These are phyloP conservation scores for Pyrus hybrid DNA, from an alignment of 331 rosid species.

Conservation along the genomic window DNA sequence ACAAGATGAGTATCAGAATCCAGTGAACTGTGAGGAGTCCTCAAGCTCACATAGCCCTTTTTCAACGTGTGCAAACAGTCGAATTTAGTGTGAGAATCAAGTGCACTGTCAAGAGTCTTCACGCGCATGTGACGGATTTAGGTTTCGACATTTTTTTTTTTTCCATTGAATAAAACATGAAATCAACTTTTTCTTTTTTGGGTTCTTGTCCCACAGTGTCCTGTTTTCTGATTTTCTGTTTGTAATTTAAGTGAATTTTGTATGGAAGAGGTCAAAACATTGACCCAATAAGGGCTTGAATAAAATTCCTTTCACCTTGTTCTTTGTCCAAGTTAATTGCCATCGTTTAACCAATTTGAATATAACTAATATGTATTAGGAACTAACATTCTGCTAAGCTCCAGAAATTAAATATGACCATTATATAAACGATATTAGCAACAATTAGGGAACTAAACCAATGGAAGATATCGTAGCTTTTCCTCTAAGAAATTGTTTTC, in stretches of 20 bases:
- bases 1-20: not conserved
- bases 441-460: not conserved
- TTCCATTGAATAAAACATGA: constrained; percentile 5
- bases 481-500: not conserved
- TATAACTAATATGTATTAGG: not conserved
- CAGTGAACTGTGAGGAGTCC: constrained; percentile 4
- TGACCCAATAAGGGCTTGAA: not conserved
- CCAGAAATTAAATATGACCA: not conserved
- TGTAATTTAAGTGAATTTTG: not conserved
- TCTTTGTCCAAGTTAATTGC: not conserved
- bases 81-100: not conserved
- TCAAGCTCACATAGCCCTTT: not conserved
- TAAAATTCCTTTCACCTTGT: not conserved
- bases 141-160: not conserved
- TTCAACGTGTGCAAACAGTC: not conserved
- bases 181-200: not conserved
- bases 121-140: not conserved
- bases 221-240: not conserved
- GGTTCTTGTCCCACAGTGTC: not conserved
- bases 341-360: not conserved
- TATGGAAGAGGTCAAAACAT: not conserved
- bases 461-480: not conserved
- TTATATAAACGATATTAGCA: not conserved
- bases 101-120: constrained; percentile 7
- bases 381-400: not conserved